Conservation (phyloP, 768 basidiomycete genomes). For the Scleroderma citrinum region DNA sequence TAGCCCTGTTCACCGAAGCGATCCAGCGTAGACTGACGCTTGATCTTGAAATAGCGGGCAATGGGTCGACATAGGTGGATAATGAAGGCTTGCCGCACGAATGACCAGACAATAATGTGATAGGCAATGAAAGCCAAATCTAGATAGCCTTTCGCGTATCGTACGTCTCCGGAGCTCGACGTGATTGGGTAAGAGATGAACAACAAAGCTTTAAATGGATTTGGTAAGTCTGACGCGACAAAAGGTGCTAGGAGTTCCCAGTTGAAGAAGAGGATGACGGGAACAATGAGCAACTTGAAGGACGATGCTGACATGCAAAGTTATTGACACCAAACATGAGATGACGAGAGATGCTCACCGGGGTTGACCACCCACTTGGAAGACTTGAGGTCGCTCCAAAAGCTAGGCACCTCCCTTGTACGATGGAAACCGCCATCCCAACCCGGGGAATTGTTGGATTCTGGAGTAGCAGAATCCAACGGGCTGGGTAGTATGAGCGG, state of each 20-base stretch:
- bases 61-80: conserved; percentile 60
- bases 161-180: conserved; percentile 45
- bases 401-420: conserved; percentile 18
- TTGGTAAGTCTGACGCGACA: conserved; percentile 43
- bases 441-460: conserved; percentile 31
- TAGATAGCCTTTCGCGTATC: conserved; percentile 65
- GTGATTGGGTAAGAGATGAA: conserved; percentile 64
- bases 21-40: conserved; percentile 57
- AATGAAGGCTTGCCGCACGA: conserved; percentile 72
- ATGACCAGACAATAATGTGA: conserved; percentile 84
- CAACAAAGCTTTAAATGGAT: conserved; percentile 71
- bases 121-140: conserved; percentile 80
- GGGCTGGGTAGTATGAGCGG: conserved; percentile 25
- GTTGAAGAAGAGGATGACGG: conserved; percentile 55
- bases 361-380: conserved; percentile 73
- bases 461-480: conserved; percentile 33
- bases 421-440: conserved; percentile 18
- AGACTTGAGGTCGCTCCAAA: conserved; percentile 48
- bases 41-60: conserved; percentile 67
- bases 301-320: conserved; percentile 43
- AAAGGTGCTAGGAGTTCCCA: conserved; percentile 53
- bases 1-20: conserved; percentile 93
- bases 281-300: conserved; percentile 58
- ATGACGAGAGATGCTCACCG: conserved; percentile 34
- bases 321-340: background rate